phyloP scores from a whole-genome alignment of 1,139 yeast species.

The Yamadazyma trypodendri region DNA sequence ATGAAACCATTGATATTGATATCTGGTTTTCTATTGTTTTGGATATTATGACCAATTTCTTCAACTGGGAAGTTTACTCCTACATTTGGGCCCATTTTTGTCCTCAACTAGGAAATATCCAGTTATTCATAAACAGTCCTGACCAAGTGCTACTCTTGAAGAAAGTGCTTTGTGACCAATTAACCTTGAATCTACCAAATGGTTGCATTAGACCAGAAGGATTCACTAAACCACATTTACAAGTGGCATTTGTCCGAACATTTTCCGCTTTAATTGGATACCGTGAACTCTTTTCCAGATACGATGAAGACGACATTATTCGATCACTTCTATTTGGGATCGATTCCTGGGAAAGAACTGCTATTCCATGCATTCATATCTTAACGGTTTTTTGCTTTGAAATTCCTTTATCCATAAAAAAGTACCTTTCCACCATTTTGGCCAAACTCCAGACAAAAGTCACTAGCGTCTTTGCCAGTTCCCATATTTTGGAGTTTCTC shows the following conservation, averaged over 20 bases:
- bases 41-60: constrained; percentile 51
- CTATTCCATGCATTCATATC: constrained; percentile 75
- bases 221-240: constrained; percentile 59
- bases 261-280: constrained; percentile 71
- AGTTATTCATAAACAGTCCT: constrained; percentile 48
- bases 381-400: constrained; percentile 79
- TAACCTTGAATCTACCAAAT: constrained; percentile 50
- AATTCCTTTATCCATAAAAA: constrained; percentile 70
- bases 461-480: constrained; percentile 65
- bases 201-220: constrained; percentile 42
- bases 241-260: constrained; percentile 64
- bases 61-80: constrained; percentile 72
- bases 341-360: constrained; percentile 75
- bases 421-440: constrained; percentile 62
- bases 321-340: constrained; percentile 63
- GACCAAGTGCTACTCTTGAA: constrained; percentile 49
- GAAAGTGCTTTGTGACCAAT: constrained; percentile 57
- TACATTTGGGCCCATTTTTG: constrained; percentile 68
- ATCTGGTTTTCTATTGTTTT: constrained; percentile 54
- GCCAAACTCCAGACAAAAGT: constrained; percentile 72
- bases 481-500: constrained; percentile 76
- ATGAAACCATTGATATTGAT: constrained; percentile 36
- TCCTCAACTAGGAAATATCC: constrained; percentile 66
- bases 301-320: constrained; percentile 70
- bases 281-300: constrained; percentile 53